phyloP scores from a whole-genome alignment of 805 yeast genomes.

The Candida dajiaensis region DNA sequence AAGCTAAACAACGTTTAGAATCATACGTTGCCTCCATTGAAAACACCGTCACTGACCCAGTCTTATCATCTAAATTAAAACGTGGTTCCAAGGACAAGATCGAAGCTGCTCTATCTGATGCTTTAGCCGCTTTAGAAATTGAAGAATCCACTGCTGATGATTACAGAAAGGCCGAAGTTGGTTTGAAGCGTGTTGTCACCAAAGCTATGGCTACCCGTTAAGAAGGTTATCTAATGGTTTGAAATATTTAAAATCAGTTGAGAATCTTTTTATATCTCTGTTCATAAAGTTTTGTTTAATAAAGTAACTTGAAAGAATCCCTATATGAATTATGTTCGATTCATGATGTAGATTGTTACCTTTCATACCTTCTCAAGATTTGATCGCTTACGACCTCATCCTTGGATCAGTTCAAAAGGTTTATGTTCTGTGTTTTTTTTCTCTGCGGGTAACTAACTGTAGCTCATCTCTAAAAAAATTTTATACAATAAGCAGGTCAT shows the following conservation, averaged over 20 bases:
- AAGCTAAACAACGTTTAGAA: conserved; percentile 98
- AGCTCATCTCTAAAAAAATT: neutral
- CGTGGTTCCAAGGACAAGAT: conserved; percentile 95
- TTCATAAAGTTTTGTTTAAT: neutral
- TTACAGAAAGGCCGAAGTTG: conserved; percentile 98
- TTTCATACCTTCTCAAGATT: no score
- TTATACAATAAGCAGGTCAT: neutral
- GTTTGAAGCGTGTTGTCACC: conserved; percentile 98
- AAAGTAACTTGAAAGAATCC: neutral
- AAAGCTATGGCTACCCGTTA: conserved; percentile 98
- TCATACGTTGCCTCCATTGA: conserved; percentile 96
- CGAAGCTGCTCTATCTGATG: conserved; percentile 96
- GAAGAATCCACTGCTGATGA: conserved; percentile 97
- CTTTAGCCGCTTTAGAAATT: conserved; percentile 94
- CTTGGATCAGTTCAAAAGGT: no score
- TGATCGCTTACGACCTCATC: no score
- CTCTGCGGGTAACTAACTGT: neutral
- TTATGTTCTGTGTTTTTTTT: neutral
- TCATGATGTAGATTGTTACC: no score
- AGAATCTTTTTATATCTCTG: neutral
- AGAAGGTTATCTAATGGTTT: conserved; percentile 23
- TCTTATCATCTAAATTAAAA: conserved; percentile 95
- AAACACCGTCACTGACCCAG: conserved; percentile 96
- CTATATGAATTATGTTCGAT: neutral
- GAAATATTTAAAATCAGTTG: neutral